These are phyloP conservation scores for Chaetomium olivaceum DNA, from an alignment of 2,329 filamentous ascomycete genomes.

Conservation along the genomic window DNA sequence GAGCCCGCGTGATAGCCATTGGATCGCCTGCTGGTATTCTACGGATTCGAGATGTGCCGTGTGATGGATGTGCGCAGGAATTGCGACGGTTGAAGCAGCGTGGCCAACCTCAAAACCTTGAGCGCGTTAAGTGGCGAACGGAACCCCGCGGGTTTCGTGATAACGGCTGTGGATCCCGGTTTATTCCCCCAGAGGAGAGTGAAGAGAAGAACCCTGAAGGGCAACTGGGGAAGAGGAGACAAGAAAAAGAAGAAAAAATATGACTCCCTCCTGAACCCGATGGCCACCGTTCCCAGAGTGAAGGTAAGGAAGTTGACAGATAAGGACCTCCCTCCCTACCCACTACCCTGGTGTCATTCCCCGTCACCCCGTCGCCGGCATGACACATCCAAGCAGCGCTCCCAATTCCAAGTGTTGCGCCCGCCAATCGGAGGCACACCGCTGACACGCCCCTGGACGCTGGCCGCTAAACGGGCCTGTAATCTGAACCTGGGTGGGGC, in stretches of 20 bases:
- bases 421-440: slow-evolving; percentile 36
- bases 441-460: slow-evolving; percentile 23
- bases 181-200: not conserved
- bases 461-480: not conserved
- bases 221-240: not conserved
- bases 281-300: not conserved
- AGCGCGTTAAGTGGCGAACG: slow-evolving; percentile 22
- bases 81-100: not conserved
- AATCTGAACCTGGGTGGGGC: not conserved
- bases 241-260: not conserved
- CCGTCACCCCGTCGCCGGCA: slow-evolving; percentile 22
- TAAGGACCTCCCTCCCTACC: no score
- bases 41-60: not conserved
- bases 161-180: not conserved
- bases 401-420: not conserved
- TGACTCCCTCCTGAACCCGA: not conserved
- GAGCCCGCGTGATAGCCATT: slow-evolving; percentile 31
- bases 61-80: not conserved
- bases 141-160: slow-evolving; percentile 3
- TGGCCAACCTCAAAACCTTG: not conserved
- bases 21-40: not conserved
- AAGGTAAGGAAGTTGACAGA: not conserved
- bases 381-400: slow-evolving; percentile 28
- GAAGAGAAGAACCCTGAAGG: not conserved
- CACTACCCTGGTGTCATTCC: slow-evolving; percentile 9